Conservation (phyloP, 495 filamentous ascomycete genomes). For the Neurospora sp. region DNA sequence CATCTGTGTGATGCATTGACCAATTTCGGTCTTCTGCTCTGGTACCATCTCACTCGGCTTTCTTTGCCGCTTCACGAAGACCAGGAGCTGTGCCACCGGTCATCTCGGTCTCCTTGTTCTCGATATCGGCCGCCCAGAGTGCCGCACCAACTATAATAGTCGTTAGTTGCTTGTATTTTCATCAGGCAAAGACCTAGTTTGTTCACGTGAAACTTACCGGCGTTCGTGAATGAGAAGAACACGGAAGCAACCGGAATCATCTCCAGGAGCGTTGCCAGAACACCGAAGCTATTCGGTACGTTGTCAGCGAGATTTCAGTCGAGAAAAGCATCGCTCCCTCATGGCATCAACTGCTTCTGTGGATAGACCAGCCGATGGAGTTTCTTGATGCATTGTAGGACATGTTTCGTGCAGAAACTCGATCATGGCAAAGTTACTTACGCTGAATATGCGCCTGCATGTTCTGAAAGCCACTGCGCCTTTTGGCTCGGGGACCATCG, state of each 20-base stretch:
- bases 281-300: slow-evolving; percentile 59
- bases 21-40: slow-evolving; percentile 19
- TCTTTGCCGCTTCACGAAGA: slow-evolving; percentile 45
- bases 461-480: slow-evolving; percentile 53
- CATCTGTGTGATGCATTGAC: slow-evolving; percentile 10
- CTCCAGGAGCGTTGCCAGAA: slow-evolving; percentile 66
- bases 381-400: neutral
- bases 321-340: neutral
- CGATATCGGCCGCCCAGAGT: slow-evolving; percentile 88
- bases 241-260: slow-evolving; percentile 77
- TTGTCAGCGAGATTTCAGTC: slow-evolving; percentile 2
- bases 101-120: slow-evolving; percentile 46
- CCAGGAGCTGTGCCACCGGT: slow-evolving; percentile 41
- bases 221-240: slow-evolving; percentile 82
- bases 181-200: neutral
- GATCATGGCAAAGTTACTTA: slow-evolving; percentile 32
- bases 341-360: neutral
- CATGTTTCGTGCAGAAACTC: neutral
- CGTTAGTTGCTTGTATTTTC: slow-evolving; percentile 12
- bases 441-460: slow-evolving; percentile 64
- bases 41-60: slow-evolving; percentile 35
- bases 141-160: slow-evolving; percentile 59
- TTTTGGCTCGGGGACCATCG: slow-evolving; percentile 54
- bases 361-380: neutral
- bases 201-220: slow-evolving; percentile 34